Evolutionary conservation across 768 basidiomycete genomes (phyloP), one percentile per base, ranked within the genome.

Genomic region (Lactifluus hygrophoroides): DNA sequence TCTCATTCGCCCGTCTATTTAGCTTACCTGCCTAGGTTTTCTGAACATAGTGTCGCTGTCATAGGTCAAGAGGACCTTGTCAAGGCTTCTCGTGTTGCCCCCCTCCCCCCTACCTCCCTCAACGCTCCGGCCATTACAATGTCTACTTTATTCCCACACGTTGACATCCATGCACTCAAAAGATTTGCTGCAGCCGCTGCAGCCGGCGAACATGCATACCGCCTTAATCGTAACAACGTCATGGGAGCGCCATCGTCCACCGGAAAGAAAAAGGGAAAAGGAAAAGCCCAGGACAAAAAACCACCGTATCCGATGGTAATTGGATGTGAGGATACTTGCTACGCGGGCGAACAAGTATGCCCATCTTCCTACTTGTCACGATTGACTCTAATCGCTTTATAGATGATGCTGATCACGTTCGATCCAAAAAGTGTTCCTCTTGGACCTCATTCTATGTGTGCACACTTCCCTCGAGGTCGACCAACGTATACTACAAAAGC

Each of bases 321-420:
- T 32, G 54, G 53, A 40, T 64, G 64, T 51, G 56, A 66, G 56
- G 70, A 70, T 51, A 51, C 70, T 46, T 47, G 40, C 16, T 67
- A 70, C 68, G 66, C 59, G 27, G 69, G 69, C 44, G 69, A 69
- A 54, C 63, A 69, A 59, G 69, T 67, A 59, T 27, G 67, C 42
- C 34, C 25, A 42, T 43, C 50, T 43, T 40, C 32, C 42, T 23
- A 28, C 27, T 23, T 32, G 17, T 30, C 56, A 23, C n/a, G 25
- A 42, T 54, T 51, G 14, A 42, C 17, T 27, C 23, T 38, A 19
- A 25, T 52, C 38, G 1, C 1, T 37, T 14, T 34, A 3, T 57
- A 70, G 69, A 71, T 69, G 70, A 66, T 70, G 28, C 34, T 66
- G 50, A 63, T 70, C 38, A 65, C 66, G 5, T 68, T 70, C 42